Evolutionary conservation across 208 protist species (phyloP).

Genomic region (Crithidia mellificae): DNA sequence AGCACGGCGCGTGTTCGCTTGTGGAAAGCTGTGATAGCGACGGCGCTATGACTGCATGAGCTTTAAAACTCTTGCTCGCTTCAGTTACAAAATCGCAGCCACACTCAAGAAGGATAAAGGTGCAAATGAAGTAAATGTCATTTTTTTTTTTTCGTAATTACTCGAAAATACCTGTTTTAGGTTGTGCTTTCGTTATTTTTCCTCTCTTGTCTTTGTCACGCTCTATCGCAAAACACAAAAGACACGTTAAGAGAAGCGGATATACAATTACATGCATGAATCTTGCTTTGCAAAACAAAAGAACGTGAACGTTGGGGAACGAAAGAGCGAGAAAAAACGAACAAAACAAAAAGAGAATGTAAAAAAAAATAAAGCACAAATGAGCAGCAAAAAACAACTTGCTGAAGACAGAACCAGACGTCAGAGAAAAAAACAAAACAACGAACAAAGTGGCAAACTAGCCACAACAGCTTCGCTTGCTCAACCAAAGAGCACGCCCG

Average conservation of each 20-base stretch:
- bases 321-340: conserved; percentile 13
- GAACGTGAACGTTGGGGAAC: neutral
- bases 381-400: conserved; percentile 3
- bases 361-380: conserved; percentile 14
- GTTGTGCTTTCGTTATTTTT: neutral
- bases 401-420: neutral
- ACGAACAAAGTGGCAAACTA: too few relatives aligned
- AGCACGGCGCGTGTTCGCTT: too few relatives aligned
- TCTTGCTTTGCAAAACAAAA: neutral
- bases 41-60: too few relatives aligned
- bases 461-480: neutral
- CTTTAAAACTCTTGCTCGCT: too few relatives aligned
- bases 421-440: too few relatives aligned
- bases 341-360: neutral
- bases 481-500: neutral
- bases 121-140: too few relatives aligned
- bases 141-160: neutral
- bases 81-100: too few relatives aligned
- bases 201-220: neutral
- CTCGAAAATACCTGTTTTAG: neutral
- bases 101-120: too few relatives aligned
- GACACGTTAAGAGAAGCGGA: neutral
- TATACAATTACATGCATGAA: conserved; percentile 3
- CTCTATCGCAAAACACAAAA: neutral
- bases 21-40: too few relatives aligned